A percentile compares a stretch with the other conserved stretches of the same genome.
Conservation (phyloP, 2,329 filamentous ascomycete genomes). For the Westerdykella ornata region DNA sequence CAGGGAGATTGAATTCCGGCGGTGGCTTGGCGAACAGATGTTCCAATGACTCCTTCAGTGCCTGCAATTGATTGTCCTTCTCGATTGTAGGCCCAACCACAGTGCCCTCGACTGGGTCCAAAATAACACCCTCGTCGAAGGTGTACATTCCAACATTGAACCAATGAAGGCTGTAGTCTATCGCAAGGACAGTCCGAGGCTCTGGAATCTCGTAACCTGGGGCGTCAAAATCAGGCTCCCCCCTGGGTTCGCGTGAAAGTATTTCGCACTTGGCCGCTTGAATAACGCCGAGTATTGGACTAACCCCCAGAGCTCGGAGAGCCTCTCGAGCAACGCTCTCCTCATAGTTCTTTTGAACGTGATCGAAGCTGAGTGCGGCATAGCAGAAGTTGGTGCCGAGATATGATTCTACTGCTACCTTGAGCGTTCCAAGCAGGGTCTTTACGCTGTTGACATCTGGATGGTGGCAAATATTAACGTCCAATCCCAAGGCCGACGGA, state of each 20-base stretch:
- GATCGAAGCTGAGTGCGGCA: slow-evolving; percentile 4
- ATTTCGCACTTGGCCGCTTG: slow-evolving; percentile 1
- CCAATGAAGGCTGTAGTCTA: slow-evolving; percentile 4
- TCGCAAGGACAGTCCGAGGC: slow-evolving; percentile 4
- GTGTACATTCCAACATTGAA: slow-evolving; percentile 6
- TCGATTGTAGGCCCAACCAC: slow-evolving; percentile 2
- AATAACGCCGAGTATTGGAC: slow-evolving; percentile 6
- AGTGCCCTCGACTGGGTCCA: slow-evolving; percentile 2
- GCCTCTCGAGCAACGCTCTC: slow-evolving; percentile 4
- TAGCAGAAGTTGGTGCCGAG: slow-evolving; percentile 12
- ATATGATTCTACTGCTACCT: slow-evolving; percentile 9
- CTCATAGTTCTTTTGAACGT: neutral
- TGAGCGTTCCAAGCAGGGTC: slow-evolving; percentile 5
- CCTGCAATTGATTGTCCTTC: slow-evolving; percentile 4
- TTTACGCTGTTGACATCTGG: slow-evolving; percentile 5
- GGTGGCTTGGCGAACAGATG: slow-evolving; percentile 6
- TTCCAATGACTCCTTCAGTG: slow-evolving; percentile 1
- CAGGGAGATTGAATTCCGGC: slow-evolving; percentile 1
- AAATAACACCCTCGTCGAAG: slow-evolving; percentile 5
- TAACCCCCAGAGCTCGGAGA: slow-evolving; percentile 8
- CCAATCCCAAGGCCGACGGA: slow-evolving; percentile 2
- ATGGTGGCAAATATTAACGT: slow-evolving; percentile 6
- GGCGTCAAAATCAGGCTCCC: slow-evolving; percentile 3
- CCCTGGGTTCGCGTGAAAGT: slow-evolving; percentile 1
- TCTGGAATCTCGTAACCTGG: too few relatives aligned